These are phyloP conservation scores for Candida glucosophila DNA, from an alignment of 1,139 yeast genomes.

Conservation along the genomic window DNA sequence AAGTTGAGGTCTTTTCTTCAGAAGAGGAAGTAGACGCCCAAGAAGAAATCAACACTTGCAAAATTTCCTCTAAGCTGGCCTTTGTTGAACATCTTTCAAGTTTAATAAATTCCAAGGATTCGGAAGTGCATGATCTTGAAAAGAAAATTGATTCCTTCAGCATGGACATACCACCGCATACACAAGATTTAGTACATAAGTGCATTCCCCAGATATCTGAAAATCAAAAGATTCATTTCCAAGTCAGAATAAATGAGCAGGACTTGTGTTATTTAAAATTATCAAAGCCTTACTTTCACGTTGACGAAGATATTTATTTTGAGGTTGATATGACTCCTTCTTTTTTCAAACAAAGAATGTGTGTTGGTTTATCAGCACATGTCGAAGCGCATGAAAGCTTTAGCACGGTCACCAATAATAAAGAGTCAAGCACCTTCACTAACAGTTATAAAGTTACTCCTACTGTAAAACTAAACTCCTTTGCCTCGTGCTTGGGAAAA, in stretches of 20 bases:
- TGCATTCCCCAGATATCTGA: constrained; percentile 24
- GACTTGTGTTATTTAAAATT: constrained; percentile 25
- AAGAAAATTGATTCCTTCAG: not conserved
- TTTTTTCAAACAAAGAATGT: too few relatives aligned
- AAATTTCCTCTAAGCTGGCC: constrained; percentile 10
- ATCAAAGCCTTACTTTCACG: constrained; percentile 38
- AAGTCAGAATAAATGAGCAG: constrained; percentile 25
- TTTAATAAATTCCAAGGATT: constrained; percentile 25
- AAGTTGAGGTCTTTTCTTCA: constrained; percentile 5
- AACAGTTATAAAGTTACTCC: constrained; percentile 33
- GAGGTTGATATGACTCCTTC: too few relatives aligned
- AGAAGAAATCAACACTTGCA: too few relatives aligned
- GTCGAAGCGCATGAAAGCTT: constrained; percentile 35
- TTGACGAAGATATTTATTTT: constrained; percentile 42
- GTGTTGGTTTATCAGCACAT: constrained; percentile 27
- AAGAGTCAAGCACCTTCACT: constrained; percentile 9
- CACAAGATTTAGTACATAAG: too few relatives aligned
- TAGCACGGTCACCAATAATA: constrained; percentile 12
- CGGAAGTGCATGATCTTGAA: not conserved
- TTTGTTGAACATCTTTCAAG: constrained; percentile 25
- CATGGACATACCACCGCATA: too few relatives aligned
- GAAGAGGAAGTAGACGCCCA: too few relatives aligned
- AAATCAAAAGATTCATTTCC: constrained; percentile 29
- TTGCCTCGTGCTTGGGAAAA: constrained; percentile 22
- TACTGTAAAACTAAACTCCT: constrained; percentile 24